These are phyloP conservation scores for Eutrema japonicum DNA, from an alignment of 345 rosid genomes.

Conservation along the genomic window DNA sequence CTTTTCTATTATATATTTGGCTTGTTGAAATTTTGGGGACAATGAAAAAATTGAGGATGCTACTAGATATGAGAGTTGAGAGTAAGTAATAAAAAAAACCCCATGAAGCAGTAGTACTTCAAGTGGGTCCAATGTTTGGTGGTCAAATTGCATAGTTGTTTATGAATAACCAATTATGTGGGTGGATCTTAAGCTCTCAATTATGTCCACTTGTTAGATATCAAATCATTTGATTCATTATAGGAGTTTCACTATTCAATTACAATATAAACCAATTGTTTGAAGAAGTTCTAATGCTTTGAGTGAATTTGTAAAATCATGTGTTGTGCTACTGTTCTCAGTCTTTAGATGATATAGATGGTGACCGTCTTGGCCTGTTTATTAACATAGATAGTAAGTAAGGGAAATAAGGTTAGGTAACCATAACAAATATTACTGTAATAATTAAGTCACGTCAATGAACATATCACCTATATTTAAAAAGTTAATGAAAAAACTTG, in stretches of 20 bases:
- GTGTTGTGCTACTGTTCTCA: neutral
- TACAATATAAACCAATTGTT: slow-evolving; percentile 15
- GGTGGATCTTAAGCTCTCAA: slow-evolving; percentile 20
- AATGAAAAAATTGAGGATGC: slow-evolving; percentile 19
- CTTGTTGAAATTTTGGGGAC: slow-evolving; percentile 39
- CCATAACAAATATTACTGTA: neutral
- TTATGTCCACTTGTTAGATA: slow-evolving; percentile 10
- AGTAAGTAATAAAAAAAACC: slow-evolving; percentile 15
- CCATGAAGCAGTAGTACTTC: slow-evolving; percentile 13
- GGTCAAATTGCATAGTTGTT: slow-evolving; percentile 23
- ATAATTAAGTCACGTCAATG: neutral
- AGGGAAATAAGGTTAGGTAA: neutral
- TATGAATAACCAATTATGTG: slow-evolving; percentile 28
- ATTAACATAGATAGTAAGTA: neutral
- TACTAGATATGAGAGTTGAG: neutral
- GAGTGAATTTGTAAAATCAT: neutral
- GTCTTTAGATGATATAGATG: neutral
- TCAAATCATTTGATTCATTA: slow-evolving; percentile 22
- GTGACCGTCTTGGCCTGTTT: slow-evolving; percentile 1
- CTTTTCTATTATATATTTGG: slow-evolving; percentile 6
- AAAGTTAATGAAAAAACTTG: too few species aligned
- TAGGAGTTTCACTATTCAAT: slow-evolving; percentile 18
- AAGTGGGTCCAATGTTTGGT: slow-evolving; percentile 43
- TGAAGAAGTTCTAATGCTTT: neutral
- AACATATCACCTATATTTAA: too few species aligned